Conservation (phyloP, 2,329 filamentous ascomycete genomes). For the Venturia pyrina region DNA sequence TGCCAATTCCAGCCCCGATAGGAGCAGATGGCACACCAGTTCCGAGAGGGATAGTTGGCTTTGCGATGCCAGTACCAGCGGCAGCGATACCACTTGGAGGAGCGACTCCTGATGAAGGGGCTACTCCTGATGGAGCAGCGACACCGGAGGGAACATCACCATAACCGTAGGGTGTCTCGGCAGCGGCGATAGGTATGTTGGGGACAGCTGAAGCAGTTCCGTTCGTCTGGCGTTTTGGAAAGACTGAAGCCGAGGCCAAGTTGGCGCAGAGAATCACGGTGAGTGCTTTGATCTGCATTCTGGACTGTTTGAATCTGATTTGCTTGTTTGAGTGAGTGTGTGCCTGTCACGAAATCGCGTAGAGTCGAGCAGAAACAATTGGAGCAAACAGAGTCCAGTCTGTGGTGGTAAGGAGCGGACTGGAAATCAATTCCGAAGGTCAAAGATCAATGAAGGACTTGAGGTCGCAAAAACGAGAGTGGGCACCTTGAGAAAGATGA, state of each 20-base stretch:
- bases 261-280: neutral
- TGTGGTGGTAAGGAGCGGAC: neutral
- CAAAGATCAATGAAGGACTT: neutral
- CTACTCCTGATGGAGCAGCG: neutral
- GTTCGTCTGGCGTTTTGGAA: neutral
- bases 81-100: neutral
- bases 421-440: constrained; percentile 3
- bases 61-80: neutral
- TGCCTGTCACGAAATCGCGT: neutral
- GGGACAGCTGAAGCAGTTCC: neutral
- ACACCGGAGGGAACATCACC: neutral
- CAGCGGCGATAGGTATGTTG: neutral
- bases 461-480: neutral
- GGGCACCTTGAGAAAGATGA: neutral
- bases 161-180: neutral
- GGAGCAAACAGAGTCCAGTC: constrained; percentile 3
- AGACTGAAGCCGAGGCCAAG: neutral
- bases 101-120: neutral
- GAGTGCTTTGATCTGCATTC: constrained; percentile 2
- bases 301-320: neutral
- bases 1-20: neutral
- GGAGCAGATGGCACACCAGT: neutral
- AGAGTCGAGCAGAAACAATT: neutral
- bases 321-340: neutral
- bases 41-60: neutral